phyloP scores from a whole-genome alignment of 176 grass and related monocot species.

The Cenchrus fungigraminus region DNA sequence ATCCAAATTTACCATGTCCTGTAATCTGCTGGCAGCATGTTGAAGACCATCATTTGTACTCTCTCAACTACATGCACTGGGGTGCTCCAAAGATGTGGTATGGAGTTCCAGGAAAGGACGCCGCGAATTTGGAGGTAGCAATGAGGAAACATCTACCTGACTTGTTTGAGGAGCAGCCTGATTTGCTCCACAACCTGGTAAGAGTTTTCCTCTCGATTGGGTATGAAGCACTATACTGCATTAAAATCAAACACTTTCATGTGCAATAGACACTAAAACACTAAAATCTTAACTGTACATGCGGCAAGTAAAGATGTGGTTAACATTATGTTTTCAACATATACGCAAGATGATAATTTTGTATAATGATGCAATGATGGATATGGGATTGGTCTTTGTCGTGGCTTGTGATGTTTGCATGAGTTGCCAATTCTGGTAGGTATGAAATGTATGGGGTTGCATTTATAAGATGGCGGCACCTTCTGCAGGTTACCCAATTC shows the following conservation, averaged over 20 bases:
- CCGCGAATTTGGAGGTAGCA: constrained; percentile 72
- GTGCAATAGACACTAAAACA: not conserved
- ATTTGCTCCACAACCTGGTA: constrained; percentile 95
- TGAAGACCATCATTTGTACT: constrained; percentile 96
- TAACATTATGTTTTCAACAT: not conserved
- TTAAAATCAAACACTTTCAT: not conserved
- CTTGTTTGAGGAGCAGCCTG: constrained; percentile 89
- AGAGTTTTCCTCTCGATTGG: constrained; percentile 45
- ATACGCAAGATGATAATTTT: not conserved
- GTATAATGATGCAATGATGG: not conserved
- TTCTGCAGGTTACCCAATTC: constrained; percentile 82
- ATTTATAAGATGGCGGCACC: constrained; percentile 32
- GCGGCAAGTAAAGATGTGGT: constrained; percentile 7
- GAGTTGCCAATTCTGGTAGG: not conserved
- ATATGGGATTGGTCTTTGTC: not conserved
- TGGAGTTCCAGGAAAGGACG: constrained; percentile 86
- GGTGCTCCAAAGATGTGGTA: constrained; percentile 98
- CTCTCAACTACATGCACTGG: constrained; percentile 91
- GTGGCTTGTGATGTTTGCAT: not conserved
- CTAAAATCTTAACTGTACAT: not conserved
- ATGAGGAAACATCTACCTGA: constrained; percentile 93
- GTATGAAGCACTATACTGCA: not conserved
- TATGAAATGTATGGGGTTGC: not conserved
- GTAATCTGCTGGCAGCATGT: constrained; percentile 66
- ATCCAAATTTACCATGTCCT: not conserved